A percentile compares a stretch with the other conserved stretches of the same genome.
phyloP scores from a whole-genome alignment of 2,329 filamentous ascomycete species.

The Claviceps sp. region DNA sequence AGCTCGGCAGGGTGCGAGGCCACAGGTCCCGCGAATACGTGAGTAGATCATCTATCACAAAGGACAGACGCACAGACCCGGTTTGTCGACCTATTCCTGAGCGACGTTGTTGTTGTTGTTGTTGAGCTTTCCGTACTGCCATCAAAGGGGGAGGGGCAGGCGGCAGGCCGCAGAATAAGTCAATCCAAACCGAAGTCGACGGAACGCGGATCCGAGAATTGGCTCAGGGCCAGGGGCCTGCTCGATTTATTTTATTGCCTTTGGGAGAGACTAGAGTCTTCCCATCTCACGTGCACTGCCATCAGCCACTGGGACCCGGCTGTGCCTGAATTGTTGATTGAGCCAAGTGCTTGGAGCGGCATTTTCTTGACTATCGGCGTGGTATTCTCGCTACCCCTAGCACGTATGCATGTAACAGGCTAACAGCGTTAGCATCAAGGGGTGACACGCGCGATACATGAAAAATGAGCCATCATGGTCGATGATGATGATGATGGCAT shows the following conservation, averaged over 20 bases:
- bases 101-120: background rate
- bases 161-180: background rate
- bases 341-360: background rate
- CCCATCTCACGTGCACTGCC: background rate
- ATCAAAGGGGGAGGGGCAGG: background rate
- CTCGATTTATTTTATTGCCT: background rate
- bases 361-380: background rate
- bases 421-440: background rate
- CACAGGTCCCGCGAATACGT: constrained; percentile 10
- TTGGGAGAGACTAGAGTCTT: background rate
- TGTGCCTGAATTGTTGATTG: background rate
- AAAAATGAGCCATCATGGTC: background rate
- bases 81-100: background rate
- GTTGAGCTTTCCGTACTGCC: background rate
- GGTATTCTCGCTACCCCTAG: background rate
- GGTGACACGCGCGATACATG: background rate
- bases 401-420: background rate
- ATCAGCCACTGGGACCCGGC: background rate
- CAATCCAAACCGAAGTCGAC: background rate
- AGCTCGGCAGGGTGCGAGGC: background rate
- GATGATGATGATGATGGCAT: background rate
- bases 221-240: background rate
- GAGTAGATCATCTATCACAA: constrained; percentile 15
- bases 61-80: constrained; percentile 9
- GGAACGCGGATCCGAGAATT: background rate